Base-by-base conservation (phyloP, 2,329 filamentous ascomycete species). In the Xylariaceae sp. region DNA sequence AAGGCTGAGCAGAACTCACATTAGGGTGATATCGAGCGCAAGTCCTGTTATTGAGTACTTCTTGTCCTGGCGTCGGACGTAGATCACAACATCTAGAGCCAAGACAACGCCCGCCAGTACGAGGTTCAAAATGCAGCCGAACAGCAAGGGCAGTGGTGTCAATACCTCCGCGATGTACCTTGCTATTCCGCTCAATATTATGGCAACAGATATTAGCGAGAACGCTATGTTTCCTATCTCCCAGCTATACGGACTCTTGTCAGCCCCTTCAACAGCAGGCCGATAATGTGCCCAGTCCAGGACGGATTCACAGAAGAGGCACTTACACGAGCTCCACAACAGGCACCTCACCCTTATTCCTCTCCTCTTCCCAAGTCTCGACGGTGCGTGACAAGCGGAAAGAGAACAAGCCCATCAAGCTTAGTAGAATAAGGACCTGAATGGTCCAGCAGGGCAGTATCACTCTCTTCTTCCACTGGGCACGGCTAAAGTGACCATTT, bases 141-240 rank as follows among this genome's bases (percentile, higher is more conserved):
- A 75, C 3, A 83, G 67, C 70, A 83, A 74, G 5, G 74, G 75
- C 66, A 79, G 76, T 2, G 80, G 80, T 10, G 80, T 82, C 50
- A 83, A 65, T 1, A 74, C 72, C 64, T 81, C 78, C 29, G 73
- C 70, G 45, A 73, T 70, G 53, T 72, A 75, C 59, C 70, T 75
- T 41, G 70, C 73, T 30, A 80, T 71, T 57, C 80, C 76, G 54
- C 77, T 62, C 40, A 76, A 65, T 13, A 72, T 79, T 63, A 78
- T 72, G 30, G 76, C 32, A 5, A 79, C 72, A 0, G 75, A 72
- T 36, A 79, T 55, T 22, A 76, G 65, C 15, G 78, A 76, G 49
- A 83, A 71, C 49, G 56, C 72, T 46, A 83, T 72, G 58, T 81
- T 83, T 47, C 73, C 74, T 19, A 66, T 69, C 65, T 81, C 77